Evolutionary conservation across 305 asterid species (phyloP).

Genomic region (Fraxinus sp.): DNA sequence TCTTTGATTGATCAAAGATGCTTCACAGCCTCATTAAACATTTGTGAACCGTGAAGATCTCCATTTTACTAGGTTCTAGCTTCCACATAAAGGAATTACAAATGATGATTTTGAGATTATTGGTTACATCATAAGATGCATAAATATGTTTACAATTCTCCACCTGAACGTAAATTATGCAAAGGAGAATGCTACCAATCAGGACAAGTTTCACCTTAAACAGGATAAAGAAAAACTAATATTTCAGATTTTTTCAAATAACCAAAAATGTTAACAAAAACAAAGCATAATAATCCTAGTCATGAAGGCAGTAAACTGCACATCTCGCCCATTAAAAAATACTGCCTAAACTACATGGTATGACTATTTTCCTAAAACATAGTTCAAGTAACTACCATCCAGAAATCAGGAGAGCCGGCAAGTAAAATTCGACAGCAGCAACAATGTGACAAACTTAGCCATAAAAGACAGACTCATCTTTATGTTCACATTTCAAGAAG

Average conservation of each 20-base stretch:
- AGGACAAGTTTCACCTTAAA: not conserved
- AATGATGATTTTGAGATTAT: not conserved
- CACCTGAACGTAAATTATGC: not conserved
- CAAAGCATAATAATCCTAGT: too few species aligned
- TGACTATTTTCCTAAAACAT: too few species aligned
- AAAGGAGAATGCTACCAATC: not conserved
- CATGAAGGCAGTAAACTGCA: too few species aligned
- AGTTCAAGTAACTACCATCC: too few species aligned
- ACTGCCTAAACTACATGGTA: too few species aligned
- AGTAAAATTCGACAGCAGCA: too few species aligned
- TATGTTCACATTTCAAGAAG: too few species aligned
- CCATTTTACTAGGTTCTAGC: constrained; percentile 19
- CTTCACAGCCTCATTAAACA: not conserved
- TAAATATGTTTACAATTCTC: not conserved
- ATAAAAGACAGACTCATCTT: not conserved
- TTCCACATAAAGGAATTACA: not conserved
- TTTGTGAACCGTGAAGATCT: not conserved
- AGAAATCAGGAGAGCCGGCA: too few species aligned
- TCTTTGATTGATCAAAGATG: not conserved
- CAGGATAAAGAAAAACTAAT: not conserved
- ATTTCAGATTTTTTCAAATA: not conserved
- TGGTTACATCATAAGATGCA: not conserved
- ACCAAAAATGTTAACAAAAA: too few species aligned
- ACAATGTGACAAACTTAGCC: too few species aligned
- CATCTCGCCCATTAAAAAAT: too few species aligned